Evolutionary conservation across 495 filamentous ascomycete species (phyloP).

Genomic region (Aspergillus panamensis): DNA sequence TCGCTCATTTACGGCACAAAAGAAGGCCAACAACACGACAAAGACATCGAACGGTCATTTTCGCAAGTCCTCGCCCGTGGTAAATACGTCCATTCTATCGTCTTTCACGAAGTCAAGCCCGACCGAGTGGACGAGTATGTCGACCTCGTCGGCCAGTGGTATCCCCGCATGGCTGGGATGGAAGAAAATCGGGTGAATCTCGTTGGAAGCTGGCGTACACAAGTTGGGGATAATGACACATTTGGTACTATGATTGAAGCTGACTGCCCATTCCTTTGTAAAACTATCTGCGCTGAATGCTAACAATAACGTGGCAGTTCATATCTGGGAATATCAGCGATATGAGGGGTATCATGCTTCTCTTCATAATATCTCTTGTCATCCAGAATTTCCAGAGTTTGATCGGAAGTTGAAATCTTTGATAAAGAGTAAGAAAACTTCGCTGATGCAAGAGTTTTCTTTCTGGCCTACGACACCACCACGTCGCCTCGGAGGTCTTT

Average conservation of each 20-base stretch:
- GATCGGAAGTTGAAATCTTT: conserved; percentile 74
- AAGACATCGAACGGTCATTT: conserved; percentile 92
- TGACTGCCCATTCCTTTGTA: neutral
- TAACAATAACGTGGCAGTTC: conserved; percentile 50
- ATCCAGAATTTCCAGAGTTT: conserved; percentile 78
- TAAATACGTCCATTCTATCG: conserved; percentile 98
- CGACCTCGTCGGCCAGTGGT: conserved; percentile 86
- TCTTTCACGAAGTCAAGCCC: conserved; percentile 94
- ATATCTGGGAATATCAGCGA: conserved; percentile 99
- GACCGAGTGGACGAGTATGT: conserved; percentile 95
- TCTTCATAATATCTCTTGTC: conserved; percentile 71
- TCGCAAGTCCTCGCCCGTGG: conserved; percentile 89
- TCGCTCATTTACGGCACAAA: conserved; percentile 94
- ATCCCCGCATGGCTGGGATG: conserved; percentile 76
- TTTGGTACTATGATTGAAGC: conserved; percentile 60
- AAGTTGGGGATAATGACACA: conserved; percentile 96
- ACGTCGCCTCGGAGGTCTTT: conserved; percentile 83
- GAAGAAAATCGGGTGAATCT: conserved; percentile 90
- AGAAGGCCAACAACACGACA: conserved; percentile 86
- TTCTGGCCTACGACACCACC: conserved; percentile 98
- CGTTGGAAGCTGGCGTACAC: conserved; percentile 97
- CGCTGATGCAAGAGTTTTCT: conserved; percentile 98
- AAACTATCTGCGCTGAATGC: neutral
- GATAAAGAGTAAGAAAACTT: conserved; percentile 78
- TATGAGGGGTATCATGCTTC: conserved; percentile 95